Evolutionary conservation across 1,284 basidiomycete species (phyloP).

Genomic region (Ustilago sp.): DNA sequence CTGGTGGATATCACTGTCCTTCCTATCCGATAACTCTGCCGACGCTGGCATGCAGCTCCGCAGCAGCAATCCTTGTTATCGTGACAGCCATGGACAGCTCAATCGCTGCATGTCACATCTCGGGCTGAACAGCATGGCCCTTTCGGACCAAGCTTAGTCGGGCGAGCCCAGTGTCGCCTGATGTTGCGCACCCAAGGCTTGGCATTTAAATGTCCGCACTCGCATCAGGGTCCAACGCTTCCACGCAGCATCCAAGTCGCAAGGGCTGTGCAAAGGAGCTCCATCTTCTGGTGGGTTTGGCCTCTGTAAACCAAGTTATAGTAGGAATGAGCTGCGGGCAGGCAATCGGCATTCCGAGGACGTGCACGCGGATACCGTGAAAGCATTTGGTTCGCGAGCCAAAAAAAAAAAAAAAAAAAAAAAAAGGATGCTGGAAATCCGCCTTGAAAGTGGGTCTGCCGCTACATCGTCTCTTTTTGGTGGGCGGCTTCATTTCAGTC

Average conservation of each 20-base stretch:
- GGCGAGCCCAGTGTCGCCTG: neutral
- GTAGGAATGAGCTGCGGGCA: neutral
- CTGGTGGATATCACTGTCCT: neutral
- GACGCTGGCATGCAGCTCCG: neutral
- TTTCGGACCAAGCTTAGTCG: neutral
- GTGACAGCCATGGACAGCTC: neutral
- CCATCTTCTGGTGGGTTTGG: no score
- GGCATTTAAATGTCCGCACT: conserved; percentile 7
- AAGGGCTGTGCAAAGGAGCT: conserved; percentile 2
- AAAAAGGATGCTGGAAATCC: neutral
- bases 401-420: no score
- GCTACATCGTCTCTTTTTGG: neutral
- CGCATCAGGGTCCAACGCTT: neutral
- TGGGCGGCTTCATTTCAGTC: neutral
- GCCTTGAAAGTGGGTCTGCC: neutral
- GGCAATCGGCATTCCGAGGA: conserved; percentile 25
- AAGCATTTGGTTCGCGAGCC: neutral
- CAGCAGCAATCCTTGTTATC: no score
- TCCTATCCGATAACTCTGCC: neutral
- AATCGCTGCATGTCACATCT: neutral
- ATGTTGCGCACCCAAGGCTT: neutral
- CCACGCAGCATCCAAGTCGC: neutral
- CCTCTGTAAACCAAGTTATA: no score
- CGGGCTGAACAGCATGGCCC: neutral
- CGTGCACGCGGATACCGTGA: neutral